These are phyloP conservation scores for Kazachstania sp. DNA, from an alignment of 1,139 yeast species.

Conservation along the genomic window DNA sequence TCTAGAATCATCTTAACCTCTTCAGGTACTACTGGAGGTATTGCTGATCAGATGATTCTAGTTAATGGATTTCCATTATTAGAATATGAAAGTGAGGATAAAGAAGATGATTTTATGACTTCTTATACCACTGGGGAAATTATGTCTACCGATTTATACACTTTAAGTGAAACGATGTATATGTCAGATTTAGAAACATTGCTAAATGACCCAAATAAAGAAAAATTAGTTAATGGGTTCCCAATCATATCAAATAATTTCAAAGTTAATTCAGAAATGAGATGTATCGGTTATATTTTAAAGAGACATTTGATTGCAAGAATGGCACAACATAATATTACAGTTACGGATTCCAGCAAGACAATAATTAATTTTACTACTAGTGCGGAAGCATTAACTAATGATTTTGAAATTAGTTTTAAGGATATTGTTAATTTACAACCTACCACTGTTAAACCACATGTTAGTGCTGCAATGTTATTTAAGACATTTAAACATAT, in stretches of 20 bases:
- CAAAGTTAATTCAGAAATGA: slow-evolving; percentile 16
- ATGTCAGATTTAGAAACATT: slow-evolving; percentile 32
- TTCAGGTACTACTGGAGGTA: slow-evolving; percentile 69
- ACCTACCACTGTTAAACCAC: slow-evolving; percentile 53
- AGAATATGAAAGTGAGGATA: slow-evolving; percentile 64
- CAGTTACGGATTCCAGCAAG: slow-evolving; percentile 11
- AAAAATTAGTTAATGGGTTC: slow-evolving; percentile 42
- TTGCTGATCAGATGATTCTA: slow-evolving; percentile 89
- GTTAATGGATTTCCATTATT: slow-evolving; percentile 85
- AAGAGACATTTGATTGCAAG: slow-evolving; percentile 19
- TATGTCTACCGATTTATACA: slow-evolving; percentile 51
- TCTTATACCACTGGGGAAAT: slow-evolving; percentile 50
- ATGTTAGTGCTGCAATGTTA: slow-evolving; percentile 52
- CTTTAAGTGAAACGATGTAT: slow-evolving; percentile 36
- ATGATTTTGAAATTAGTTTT: slow-evolving; percentile 32
- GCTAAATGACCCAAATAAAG: slow-evolving; percentile 16
- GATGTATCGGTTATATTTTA: slow-evolving; percentile 26
- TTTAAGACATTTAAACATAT: slow-evolving; percentile 64
- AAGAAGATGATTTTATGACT: slow-evolving; percentile 43
- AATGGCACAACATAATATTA: slow-evolving; percentile 11
- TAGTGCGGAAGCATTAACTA: slow-evolving; percentile 9
- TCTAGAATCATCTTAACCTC: slow-evolving; percentile 69
- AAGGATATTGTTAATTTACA: slow-evolving; percentile 44
- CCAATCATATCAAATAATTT: slow-evolving; percentile 40
- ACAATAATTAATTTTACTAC: slow-evolving; percentile 16